Conservation (phyloP, 139 green algal species). For the Volvox reticuliferus region DNA sequence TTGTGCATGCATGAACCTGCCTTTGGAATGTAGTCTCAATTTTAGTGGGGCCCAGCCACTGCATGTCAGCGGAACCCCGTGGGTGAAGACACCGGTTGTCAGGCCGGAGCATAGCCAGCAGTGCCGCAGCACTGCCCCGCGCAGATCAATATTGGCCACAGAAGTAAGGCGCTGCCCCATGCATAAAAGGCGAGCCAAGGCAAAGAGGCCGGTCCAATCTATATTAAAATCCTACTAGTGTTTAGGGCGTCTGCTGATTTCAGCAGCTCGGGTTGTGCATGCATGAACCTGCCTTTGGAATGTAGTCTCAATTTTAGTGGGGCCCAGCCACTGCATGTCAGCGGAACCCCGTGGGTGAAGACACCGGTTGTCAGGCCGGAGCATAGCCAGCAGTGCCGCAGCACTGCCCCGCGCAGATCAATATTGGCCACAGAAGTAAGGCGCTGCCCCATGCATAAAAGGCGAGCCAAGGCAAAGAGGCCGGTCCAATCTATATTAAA, state of each 20-base stretch:
- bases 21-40: constrained; percentile 11
- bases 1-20: no score
- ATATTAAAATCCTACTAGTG: no score
- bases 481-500: no score
- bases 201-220: no score
- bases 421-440: constrained; percentile 40
- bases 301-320: constrained; percentile 21
- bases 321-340: neutral
- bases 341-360: constrained; percentile 28
- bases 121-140: neutral
- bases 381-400: neutral
- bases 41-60: constrained; percentile 1
- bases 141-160: constrained; percentile 11
- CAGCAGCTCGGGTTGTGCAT: no score
- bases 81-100: constrained; percentile 40
- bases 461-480: constrained; percentile 24
- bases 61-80: constrained; percentile 12
- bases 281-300: no score
- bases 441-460: neutral
- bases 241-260: no score
- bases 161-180: constrained; percentile 35
- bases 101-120: neutral
- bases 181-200: neutral
- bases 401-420: neutral
- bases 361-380: constrained; percentile 35